Percentiles rank a stretch among this genome's conserved stretches.
phyloP scores from a whole-genome alignment of 1,139 yeast species.

The Yamadazyma atlantica region DNA sequence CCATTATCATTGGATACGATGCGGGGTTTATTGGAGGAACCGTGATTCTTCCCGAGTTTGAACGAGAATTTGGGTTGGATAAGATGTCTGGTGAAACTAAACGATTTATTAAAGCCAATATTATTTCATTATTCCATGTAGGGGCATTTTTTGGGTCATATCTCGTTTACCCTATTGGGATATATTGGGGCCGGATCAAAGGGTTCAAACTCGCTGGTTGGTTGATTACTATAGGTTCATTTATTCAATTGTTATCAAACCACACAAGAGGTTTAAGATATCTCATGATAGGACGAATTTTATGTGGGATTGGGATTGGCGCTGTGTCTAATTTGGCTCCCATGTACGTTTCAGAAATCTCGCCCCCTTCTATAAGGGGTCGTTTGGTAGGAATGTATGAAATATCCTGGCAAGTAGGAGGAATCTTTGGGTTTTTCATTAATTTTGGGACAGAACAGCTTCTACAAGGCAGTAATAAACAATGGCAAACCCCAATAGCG shows the following conservation, averaged over 20 bases:
- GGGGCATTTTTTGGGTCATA: conserved; percentile 36
- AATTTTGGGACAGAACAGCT: conserved; percentile 35
- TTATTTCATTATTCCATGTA: conserved; percentile 37
- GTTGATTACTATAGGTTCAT: conserved; percentile 45
- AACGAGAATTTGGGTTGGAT: conserved; percentile 26
- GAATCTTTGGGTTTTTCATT: conserved; percentile 44
- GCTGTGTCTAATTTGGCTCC: conserved; percentile 36
- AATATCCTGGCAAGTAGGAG: conserved; percentile 52
- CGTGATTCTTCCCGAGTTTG: conserved; percentile 26
- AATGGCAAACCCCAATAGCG: conserved; percentile 40
- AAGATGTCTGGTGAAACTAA: conserved; percentile 16
- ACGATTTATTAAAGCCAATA: conserved; percentile 22
- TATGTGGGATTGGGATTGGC: conserved; percentile 37
- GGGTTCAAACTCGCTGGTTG: conserved; percentile 30
- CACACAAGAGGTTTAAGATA: conserved; percentile 9
- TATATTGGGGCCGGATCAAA: conserved; percentile 24
- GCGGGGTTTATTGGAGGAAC: conserved; percentile 38
- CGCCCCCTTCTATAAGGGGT: conserved; percentile 33
- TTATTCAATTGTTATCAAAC: conserved; percentile 19
- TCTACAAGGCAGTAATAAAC: conserved; percentile 19
- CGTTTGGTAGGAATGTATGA: conserved; percentile 50
- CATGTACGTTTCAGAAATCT: conserved; percentile 31
- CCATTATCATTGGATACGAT: conserved; percentile 35
- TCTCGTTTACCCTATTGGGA: conserved; percentile 29
- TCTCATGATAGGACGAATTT: conserved; percentile 26